Evolutionary conservation across 495 filamentous ascomycete species (phyloP), one percentile per base, ranked within the genome.

Genomic region (Hypoxylon trugodes): DNA sequence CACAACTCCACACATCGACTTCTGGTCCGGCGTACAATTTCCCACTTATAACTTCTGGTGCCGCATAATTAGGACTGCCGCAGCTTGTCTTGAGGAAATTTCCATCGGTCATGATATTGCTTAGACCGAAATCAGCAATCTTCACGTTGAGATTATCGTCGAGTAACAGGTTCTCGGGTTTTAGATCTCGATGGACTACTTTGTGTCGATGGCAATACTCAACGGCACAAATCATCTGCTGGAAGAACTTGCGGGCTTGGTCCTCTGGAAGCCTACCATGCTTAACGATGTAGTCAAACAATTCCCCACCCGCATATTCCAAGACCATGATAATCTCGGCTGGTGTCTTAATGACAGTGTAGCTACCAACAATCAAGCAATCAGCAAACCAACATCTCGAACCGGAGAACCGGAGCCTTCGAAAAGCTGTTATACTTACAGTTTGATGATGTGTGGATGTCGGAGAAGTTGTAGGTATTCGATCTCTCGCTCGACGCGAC

Each of bases 191-290:
- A 75, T 98, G 95, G 10, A 97, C 95, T 65, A 98, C 97, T 76
- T 98, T 98, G 79, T 98, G 96, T 59, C 95, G 85, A 77, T 98
- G 95, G 75, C 95, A 98, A 77, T 98, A 98, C 71, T 98, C 95
- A 47, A 98, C 96, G 15, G 95, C 96, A 71, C 94, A 96, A n/a
- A 97, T 92, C 69, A 98, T 98, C 75, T 98, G 95, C 73, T 98
- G 95, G 76, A 98, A 98, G 78, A 98, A 98, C 65, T 93, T 90
- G 42, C 95, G 87, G 36, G 96, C 95, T 65, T 93, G 87, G 59
- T 89, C 86, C 74, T 98, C 95, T 33, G 87, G 81, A 82, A 97
- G 91, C 74, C 88, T 90, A 45, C 95, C 96, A 63, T 96, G 83
- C 68, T 89, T 84, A 55, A 98, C 95, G 24, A 98, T 91, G 72